Evolutionary conservation across 2,329 filamentous ascomycete species (phyloP).

Genomic region (Tolypocladium ophioglossoides): DNA sequence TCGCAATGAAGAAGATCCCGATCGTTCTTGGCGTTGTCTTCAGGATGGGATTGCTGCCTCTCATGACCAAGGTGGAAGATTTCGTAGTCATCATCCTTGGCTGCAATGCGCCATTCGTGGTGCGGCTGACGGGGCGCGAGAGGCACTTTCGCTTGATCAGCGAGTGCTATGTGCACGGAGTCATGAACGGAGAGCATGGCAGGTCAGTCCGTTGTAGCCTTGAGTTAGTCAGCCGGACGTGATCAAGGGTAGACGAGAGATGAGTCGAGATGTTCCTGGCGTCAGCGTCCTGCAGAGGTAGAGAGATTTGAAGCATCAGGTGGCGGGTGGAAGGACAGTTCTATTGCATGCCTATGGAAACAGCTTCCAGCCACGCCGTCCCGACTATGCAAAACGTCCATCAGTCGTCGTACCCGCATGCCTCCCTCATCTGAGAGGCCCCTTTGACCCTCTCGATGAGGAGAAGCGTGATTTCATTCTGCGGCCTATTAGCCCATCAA

Average conservation of each 20-base stretch:
- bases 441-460: background rate
- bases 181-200: slow-evolving; percentile 7
- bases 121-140: slow-evolving; percentile 1
- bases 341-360: background rate
- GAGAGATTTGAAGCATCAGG: background rate
- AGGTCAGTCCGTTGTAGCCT: background rate
- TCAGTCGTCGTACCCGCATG: background rate
- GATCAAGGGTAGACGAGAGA: background rate
- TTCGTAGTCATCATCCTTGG: slow-evolving; percentile 5
- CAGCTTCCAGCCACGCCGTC: background rate
- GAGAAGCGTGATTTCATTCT: background rate
- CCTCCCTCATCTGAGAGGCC: background rate
- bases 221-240: background rate
- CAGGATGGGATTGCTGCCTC: slow-evolving; percentile 3
- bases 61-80: slow-evolving; percentile 2
- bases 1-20: background rate
- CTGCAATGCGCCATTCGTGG: slow-evolving; percentile 5
- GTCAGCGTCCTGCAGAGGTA: background rate
- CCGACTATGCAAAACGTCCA: background rate
- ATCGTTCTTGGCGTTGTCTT: background rate
- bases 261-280: background rate
- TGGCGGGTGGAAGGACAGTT: background rate
- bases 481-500: background rate
- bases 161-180: slow-evolving; percentile 6
- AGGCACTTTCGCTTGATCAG: slow-evolving; percentile 3